phyloP scores from a whole-genome alignment of 768 basidiomycete species.

The Termitomyces bulborhizus region DNA sequence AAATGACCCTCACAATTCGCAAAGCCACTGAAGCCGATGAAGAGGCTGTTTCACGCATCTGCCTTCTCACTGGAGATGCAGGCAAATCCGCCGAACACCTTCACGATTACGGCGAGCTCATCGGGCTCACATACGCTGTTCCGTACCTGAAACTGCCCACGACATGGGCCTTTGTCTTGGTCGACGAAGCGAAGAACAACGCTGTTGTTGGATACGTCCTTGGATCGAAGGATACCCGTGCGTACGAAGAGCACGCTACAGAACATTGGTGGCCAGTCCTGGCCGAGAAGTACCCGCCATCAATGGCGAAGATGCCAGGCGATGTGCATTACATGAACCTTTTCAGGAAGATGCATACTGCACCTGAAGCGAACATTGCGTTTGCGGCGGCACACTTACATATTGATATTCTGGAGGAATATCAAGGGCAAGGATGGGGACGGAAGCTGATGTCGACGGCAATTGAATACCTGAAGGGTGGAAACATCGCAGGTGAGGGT shows the following conservation, averaged over 20 bases:
- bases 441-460: conserved; percentile 50
- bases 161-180: conserved; percentile 72
- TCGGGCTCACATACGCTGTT: conserved; percentile 67
- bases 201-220: conserved; percentile 69
- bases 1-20: conserved; percentile 47
- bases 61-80: conserved; percentile 68
- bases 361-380: conserved; percentile 46
- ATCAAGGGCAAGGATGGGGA: conserved; percentile 72
- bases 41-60: conserved; percentile 59
- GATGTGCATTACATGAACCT: conserved; percentile 41
- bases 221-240: conserved; percentile 60
- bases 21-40: conserved; percentile 48
- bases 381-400: conserved; percentile 75
- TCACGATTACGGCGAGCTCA: conserved; percentile 59
- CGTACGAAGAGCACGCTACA: conserved; percentile 49
- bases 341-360: conserved; percentile 34
- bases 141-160: conserved; percentile 67
- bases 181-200: conserved; percentile 33
- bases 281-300: conserved; percentile 45
- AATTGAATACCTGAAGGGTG: conserved; percentile 44
- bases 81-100: conserved; percentile 58
- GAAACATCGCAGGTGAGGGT: conserved; percentile 33
- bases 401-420: conserved; percentile 61
- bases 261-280: conserved; percentile 64
- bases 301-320: conserved; percentile 27